Percentiles rank a stretch among this genome's conserved stretches.
phyloP scores from a whole-genome alignment of 805 yeast species.

The Candida ovalis region DNA sequence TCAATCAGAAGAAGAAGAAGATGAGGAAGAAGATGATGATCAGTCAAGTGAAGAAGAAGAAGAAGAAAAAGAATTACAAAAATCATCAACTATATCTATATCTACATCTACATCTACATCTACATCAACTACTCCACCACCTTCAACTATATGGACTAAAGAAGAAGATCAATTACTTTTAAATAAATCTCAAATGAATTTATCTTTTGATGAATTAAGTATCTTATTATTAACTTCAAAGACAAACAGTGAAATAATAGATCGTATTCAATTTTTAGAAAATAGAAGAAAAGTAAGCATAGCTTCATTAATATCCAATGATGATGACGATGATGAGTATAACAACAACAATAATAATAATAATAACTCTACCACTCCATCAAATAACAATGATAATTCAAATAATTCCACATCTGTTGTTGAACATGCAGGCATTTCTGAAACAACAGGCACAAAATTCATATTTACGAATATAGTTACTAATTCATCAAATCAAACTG shows the following conservation, averaged over 20 bases:
- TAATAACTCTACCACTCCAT: background rate
- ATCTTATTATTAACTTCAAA: constrained; percentile 63
- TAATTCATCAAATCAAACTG: background rate
- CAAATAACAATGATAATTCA: too few relatives aligned
- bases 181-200: constrained; percentile 50
- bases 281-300: constrained; percentile 10
- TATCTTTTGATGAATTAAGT: constrained; percentile 68
- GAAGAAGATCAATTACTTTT: constrained; percentile 72
- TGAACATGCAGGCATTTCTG: background rate
- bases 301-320: constrained; percentile 7
- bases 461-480: background rate
- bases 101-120: background rate
- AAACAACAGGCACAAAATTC: background rate
- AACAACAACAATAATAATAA: background rate
- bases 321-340: background rate
- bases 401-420: too few relatives aligned
- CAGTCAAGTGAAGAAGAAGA: background rate
- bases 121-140: background rate
- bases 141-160: constrained; percentile 40
- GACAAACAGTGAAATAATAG: constrained; percentile 69
- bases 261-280: constrained; percentile 50
- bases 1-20: background rate
- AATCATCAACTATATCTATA: background rate
- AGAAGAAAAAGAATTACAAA: background rate
- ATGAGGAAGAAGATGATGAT: background rate